Evolutionary conservation across 495 filamentous ascomycete genomes (phyloP), one percentile per base, ranked within the genome.

Genomic region (Annulohypoxylon bovei): DNA sequence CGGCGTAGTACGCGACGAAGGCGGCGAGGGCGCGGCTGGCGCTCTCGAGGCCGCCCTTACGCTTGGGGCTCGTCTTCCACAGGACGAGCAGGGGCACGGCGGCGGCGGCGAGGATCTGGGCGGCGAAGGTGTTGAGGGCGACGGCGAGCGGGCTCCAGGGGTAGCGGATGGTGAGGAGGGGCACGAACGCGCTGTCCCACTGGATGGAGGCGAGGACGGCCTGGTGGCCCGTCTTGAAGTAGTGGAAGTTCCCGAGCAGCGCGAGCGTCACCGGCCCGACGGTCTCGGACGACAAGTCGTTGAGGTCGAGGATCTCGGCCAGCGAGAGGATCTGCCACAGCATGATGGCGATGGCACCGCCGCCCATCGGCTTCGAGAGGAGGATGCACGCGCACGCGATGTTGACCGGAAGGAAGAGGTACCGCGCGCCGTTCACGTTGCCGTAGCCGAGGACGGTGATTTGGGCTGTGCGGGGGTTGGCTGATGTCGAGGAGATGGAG

Each of bases 211-310:
- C 86, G 22, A 97, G 86, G 0, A 89, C 91, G 14, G 95, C 95
- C 79, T 98, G 96, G 79, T 99, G 95, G 69, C 95, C 95, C 0
- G 95, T 99, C 72, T 95, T 97, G 88, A 99, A 99, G 84, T 90
- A 99, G 82, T 97, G 88, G 78, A 93, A 97, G 69, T 89, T 91
- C 50, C 93, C 96, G 1, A 99, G 85, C 14, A 98, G 79, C 37
- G 88, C 96, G 9, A 99, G 84, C 39, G 97, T 84, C 22, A 94
- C 82, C 22, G 96, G 95, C 0, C 94, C 95, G 74, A 98, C 89
- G 2, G 91, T 90, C 71, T 87, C 85, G 42, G 83, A 77, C 1
- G 86, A 81, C 1, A 97, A 80, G 44, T 83, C 78, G 77, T 92
- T 92, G 44, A 90, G 87, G 81, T 97, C 93, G 55, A 98, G 81